Evolutionary conservation across 768 basidiomycete genomes (phyloP).

Genomic region (Suillus tomentosus): DNA sequence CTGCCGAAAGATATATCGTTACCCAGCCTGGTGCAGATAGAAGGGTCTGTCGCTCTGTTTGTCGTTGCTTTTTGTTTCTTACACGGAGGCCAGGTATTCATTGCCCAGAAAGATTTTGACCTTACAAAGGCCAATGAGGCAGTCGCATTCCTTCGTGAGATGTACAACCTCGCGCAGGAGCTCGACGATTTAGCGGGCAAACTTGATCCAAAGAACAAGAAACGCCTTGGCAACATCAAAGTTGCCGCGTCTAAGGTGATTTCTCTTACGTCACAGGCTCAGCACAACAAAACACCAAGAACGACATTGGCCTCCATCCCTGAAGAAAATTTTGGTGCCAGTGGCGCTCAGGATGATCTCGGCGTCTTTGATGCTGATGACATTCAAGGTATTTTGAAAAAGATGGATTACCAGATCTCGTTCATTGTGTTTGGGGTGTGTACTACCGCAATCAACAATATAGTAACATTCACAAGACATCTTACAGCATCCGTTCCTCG

Average conservation of each 20-base stretch:
- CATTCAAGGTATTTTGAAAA: neutral
- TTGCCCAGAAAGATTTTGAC: conserved; percentile 7
- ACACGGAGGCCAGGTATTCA: conserved; percentile 9
- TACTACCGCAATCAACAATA: neutral
- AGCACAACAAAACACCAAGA: neutral
- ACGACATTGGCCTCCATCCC: neutral
- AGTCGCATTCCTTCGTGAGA: conserved; percentile 15
- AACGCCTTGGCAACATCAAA: neutral
- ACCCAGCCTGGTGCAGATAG: neutral
- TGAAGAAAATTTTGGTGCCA: neutral
- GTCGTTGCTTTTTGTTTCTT: neutral
- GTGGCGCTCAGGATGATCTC: conserved; percentile 7
- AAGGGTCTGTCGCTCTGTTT: neutral
- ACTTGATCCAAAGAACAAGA: conserved; percentile 8
- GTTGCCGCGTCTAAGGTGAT: neutral
- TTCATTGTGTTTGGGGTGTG: neutral
- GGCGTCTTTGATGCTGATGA: conserved; percentile 9
- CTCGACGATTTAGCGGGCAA: neutral
- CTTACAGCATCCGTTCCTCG: conserved; percentile 19
- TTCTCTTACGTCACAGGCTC: conserved; percentile 1
- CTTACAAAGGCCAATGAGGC: neutral
- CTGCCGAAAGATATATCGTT: conserved; percentile 12
- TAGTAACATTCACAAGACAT: neutral
- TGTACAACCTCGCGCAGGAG: conserved; percentile 16
- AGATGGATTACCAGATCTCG: neutral